Base-by-base conservation (phyloP, 371 early-diverging fungal genomes). In the Mucor saturninus region DNA sequence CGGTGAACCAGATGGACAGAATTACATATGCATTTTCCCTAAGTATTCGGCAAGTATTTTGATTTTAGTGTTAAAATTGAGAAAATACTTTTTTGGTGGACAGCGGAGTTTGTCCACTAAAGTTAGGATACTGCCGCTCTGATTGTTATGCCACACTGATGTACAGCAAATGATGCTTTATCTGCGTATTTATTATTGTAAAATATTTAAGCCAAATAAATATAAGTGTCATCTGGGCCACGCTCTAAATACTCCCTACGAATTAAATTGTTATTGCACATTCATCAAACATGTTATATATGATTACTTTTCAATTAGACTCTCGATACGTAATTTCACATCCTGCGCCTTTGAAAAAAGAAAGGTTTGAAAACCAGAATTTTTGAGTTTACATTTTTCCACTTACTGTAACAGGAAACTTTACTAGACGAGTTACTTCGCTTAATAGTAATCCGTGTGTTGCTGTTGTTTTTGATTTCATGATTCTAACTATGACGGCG, bases 401-500 rank as follows among this genome's bases (percentile, higher is more conserved):
- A 55, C 70, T 70, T 82, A 92, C 93, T 78, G 87, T 85, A 32
- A 93, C 80, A 13, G 89, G 83, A 65, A 95, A 97, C 68, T 89
- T 86, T 21, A 96, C 76, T 62, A 89, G 87, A 50, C 86, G 77
- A 53, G 89, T 77, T 15, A 97, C 77, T 62, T 93, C 94, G 39
- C 77, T 84, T 37, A 94, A 72, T 54, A 99, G 75, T 28, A 77
- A 56, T 6, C 80, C 78, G 68, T 95, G 95, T 7, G 74, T 77
- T 9, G 93, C 63, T 37, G 74, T 78, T 68, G 87, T 87, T 37
- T 91, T 83, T 3, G 89, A 80, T 76, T 99, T 99, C 94, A 98
- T 90, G 46, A 97, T 90, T 49, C 98, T 83, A 7, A 97, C 97
- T 68, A 98, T 90, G 0, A 95, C 95, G 2, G 98, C 99, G 75